These are phyloP conservation scores for Quercus parvula DNA, from an alignment of 306 rosid species.

Conservation along the genomic window DNA sequence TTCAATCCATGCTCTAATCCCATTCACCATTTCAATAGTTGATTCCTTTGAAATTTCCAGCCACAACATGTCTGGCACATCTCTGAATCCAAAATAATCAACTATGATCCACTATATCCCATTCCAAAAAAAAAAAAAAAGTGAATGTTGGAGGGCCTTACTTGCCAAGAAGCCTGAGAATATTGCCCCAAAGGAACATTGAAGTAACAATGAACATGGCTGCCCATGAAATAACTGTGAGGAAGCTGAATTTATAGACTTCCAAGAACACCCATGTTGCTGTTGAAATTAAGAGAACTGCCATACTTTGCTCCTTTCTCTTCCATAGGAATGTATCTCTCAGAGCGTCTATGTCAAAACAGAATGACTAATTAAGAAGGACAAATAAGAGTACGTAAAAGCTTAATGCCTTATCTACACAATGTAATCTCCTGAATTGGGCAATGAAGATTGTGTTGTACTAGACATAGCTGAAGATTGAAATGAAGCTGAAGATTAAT, in stretches of 20 bases:
- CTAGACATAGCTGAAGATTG: slow-evolving; percentile 30
- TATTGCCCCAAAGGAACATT: slow-evolving; percentile 51
- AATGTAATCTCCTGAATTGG: slow-evolving; percentile 28
- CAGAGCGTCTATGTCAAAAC: slow-evolving; percentile 25
- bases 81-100: slow-evolving; percentile 35
- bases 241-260: slow-evolving; percentile 48
- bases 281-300: slow-evolving; percentile 39
- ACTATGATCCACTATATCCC: not conserved
- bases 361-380: not conserved
- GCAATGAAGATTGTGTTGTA: slow-evolving; percentile 21
- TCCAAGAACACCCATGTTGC: slow-evolving; percentile 51
- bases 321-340: slow-evolving; percentile 54
- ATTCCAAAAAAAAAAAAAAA: not conserved
- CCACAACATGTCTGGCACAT: slow-evolving; percentile 25
- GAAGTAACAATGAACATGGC: slow-evolving; percentile 38
- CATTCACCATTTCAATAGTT: slow-evolving; percentile 20
- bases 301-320: slow-evolving; percentile 35
- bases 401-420: not conserved
- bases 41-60: slow-evolving; percentile 37
- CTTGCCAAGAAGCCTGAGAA: slow-evolving; percentile 55
- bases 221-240: slow-evolving; percentile 52
- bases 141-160: slow-evolving; percentile 5
- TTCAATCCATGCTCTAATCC: slow-evolving; percentile 29
- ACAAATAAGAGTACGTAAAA: too few species aligned
- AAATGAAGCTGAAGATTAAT: not conserved